phyloP scores from a whole-genome alignment of 2,329 filamentous ascomycete genomes.

The Rhytidhysteron rufulum region DNA sequence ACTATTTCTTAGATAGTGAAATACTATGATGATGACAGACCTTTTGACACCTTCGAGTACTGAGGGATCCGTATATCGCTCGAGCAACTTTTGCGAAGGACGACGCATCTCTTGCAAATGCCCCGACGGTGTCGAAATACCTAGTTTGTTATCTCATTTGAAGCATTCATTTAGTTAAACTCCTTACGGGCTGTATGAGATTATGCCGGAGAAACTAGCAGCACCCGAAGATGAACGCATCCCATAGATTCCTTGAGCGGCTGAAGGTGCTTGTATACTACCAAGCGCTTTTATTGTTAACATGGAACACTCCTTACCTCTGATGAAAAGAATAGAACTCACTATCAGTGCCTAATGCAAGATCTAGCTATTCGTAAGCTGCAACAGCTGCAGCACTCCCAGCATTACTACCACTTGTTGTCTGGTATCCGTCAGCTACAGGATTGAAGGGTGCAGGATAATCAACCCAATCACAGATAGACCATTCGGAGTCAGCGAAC shows the following conservation, averaged over 20 bases:
- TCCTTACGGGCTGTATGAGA: too few species aligned
- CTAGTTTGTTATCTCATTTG: too few species aligned
- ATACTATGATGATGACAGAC: too few species aligned
- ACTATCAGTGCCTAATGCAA: constrained; percentile 1
- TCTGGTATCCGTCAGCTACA: constrained; percentile 22
- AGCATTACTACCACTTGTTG: constrained; percentile 2
- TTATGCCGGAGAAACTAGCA: background rate
- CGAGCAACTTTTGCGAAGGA: too few species aligned
- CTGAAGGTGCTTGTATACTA: background rate
- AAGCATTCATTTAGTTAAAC: too few species aligned
- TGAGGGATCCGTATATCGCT: too few species aligned
- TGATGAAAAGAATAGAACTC: background rate
- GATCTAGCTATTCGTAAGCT: constrained; percentile 3
- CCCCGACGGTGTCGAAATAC: too few species aligned
- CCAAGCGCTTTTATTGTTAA: background rate
- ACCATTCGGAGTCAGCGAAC: constrained; percentile 35
- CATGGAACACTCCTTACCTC: background rate
- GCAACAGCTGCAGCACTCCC: constrained; percentile 2
- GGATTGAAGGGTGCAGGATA: constrained; percentile 27
- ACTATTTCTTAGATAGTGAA: too few species aligned
- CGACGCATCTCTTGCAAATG: too few species aligned
- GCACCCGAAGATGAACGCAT: background rate
- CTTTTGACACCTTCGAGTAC: too few species aligned
- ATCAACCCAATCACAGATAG: constrained; percentile 24
- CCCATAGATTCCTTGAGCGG: background rate